Evolutionary conservation across 2,329 filamentous ascomycete genomes (phyloP), one percentile per base, ranked within the genome.

Genomic region (Aureobasidium sp.): DNA sequence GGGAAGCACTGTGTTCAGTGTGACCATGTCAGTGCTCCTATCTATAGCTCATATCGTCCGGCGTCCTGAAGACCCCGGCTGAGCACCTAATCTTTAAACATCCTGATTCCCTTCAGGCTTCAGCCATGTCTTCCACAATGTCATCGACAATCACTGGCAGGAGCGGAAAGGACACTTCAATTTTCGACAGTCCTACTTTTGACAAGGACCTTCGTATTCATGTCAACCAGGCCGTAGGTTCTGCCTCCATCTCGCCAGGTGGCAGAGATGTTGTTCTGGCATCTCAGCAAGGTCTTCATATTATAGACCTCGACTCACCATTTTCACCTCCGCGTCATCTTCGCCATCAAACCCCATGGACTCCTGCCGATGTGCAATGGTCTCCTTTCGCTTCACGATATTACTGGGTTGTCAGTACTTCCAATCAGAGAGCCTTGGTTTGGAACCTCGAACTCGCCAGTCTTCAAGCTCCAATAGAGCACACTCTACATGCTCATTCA

Each of bases 331-430:
- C 93, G 20, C 87, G 91, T 20, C 88, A 91, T 69, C 82, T 97
- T 68, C 88, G 88, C 65, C 90, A 96, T 75, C 88, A 90, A 61
- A 87, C 91, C 47, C 88, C 90, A n/a, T 97, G 92, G 91, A 86
- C 96, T 57, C 92, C 96, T 5, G 91, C 93, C 12, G 93, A 97
- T 74, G 92, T 96, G 34, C 93, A 97, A 75, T 97, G 93, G 93
- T 96, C 91, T 12, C 93, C 93, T 0, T 96, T 97, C 73, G 89
- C 92, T 13, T 85, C 84, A 23, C 85, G 92, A 52, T 90, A 96
- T 73, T 92, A 92, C 70, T 97, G 93, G 92, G 88, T 97, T 20
- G 90, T 91, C 39, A 96, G 91, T 63, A 96, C 92, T 0, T 93
- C 91, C 20, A 97, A 97, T 72, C 92, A 97, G 73, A 91, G 94